A percentile compares a stretch with the other conserved stretches of the same genome.
phyloP scores from a whole-genome alignment of 2,329 filamentous ascomycete genomes.

The Gliomastix tumulicola region DNA sequence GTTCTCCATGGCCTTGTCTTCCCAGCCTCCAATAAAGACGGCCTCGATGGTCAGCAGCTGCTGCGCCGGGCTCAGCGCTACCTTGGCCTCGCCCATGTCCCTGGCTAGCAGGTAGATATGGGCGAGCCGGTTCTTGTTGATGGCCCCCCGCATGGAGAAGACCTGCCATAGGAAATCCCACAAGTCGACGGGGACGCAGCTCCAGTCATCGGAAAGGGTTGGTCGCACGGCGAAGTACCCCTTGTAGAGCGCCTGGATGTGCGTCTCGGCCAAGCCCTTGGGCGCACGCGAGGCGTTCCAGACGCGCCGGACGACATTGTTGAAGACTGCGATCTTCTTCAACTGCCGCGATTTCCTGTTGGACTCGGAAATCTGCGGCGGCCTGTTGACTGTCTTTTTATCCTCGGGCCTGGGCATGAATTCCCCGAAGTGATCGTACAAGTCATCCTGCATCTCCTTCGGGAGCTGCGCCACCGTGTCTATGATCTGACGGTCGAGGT shows the following conservation, averaged over 20 bases:
- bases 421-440: slow-evolving; percentile 15
- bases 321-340: slow-evolving; percentile 28
- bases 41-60: slow-evolving; percentile 63
- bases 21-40: slow-evolving; percentile 55
- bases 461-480: slow-evolving; percentile 20
- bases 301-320: slow-evolving; percentile 18
- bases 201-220: slow-evolving; percentile 36
- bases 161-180: slow-evolving; percentile 63
- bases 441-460: slow-evolving; percentile 20
- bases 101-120: slow-evolving; percentile 56
- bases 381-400: not conserved
- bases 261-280: slow-evolving; percentile 20
- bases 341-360: too few species aligned
- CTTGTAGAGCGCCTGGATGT: slow-evolving; percentile 36
- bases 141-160: slow-evolving; percentile 42
- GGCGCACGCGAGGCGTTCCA: slow-evolving; percentile 17
- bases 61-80: slow-evolving; percentile 47
- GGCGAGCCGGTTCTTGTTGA: slow-evolving; percentile 48
- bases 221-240: slow-evolving; percentile 39
- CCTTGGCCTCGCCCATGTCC: slow-evolving; percentile 57
- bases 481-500: slow-evolving; percentile 25
- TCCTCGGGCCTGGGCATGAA: slow-evolving; percentile 12
- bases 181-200: slow-evolving; percentile 49
- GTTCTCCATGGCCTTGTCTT: slow-evolving; percentile 50
- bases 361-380: slow-evolving; percentile 24